Base-by-base conservation (phyloP, 2,329 filamentous ascomycete species). In the Aspergillus sp. region DNA sequence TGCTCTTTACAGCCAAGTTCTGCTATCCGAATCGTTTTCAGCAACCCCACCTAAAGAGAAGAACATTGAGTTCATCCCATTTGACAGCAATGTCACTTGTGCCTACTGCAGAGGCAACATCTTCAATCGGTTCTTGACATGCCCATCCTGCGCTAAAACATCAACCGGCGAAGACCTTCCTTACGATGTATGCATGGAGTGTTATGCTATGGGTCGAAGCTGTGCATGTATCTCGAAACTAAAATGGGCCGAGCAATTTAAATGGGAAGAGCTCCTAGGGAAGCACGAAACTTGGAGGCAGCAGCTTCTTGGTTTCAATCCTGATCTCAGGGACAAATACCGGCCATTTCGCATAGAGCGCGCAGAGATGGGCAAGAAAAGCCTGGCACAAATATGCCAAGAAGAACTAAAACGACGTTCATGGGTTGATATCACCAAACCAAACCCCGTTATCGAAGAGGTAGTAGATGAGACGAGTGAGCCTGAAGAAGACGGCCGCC, bases 141-240 rank as follows among this genome's bases (percentile, higher is more conserved):
- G 95, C 78, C 91, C 91, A 58, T 84, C 87, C 53, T 99, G 95
- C 72, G 84, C 88, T 37, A 79, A 82, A 49, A 83, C 84, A 58
- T 90, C 86, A 33, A 88, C 91, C 55, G 90, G 88, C 33, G 86
- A 98, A 69, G 90, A 48, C 15, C 45, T 48, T 6, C 45, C 90
- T 0, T 99, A 98, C 71, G 95, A 99, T 72, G 83, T 99, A 21
- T 99, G 95, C 70, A 93, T 99, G 90, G 95, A 99, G 66, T 99
- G 95, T 70, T 99, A 96, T 70, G 90, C 87, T n/a, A 96, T 98
- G 90, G 95, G 95, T 21, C 86, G 95, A 52, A 96, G 93, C 46
- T 99, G 95, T 71, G 86, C 85, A 3, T 99, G 95, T 69, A 84
- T 96, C 51, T 96, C 93, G 3, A 87, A 86, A 11, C 83, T 96